Conservation (phyloP, 371 early-diverging fungal species). For the Mucor mucedo region DNA sequence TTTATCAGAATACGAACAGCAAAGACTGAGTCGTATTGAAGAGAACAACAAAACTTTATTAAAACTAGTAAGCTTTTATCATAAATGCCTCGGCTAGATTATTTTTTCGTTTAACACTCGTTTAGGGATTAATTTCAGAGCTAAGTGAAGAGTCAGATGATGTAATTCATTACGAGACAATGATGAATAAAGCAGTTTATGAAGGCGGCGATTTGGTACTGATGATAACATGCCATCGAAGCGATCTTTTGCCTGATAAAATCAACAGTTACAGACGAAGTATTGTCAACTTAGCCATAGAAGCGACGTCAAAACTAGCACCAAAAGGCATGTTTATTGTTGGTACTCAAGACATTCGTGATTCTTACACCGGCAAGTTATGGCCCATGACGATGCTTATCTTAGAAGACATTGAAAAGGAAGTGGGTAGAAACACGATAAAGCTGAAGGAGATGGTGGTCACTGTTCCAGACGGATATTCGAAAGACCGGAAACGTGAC, state of each 20-base stretch:
- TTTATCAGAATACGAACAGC: slow-evolving; percentile 65
- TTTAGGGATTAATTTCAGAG: slow-evolving; percentile 78
- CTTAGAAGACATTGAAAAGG: slow-evolving; percentile 73
- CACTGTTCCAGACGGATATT: slow-evolving; percentile 83
- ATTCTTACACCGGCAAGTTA: slow-evolving; percentile 56
- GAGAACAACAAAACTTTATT: slow-evolving; percentile 71
- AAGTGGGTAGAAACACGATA: slow-evolving; percentile 57
- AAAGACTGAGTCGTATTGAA: slow-evolving; percentile 65
- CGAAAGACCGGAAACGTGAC: slow-evolving; percentile 63
- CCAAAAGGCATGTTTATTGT: slow-evolving; percentile 71
- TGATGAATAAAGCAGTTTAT: slow-evolving; percentile 51
- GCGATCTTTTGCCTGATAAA: slow-evolving; percentile 38
- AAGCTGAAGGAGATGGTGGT: slow-evolving; percentile 83
- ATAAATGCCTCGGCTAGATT: neutral
- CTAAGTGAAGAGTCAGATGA: slow-evolving; percentile 80
- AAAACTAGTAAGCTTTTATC: slow-evolving; percentile 53
- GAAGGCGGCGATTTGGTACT: slow-evolving; percentile 55
- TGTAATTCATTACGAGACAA: slow-evolving; percentile 69
- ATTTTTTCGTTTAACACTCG: neutral
- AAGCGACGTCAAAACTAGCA: slow-evolving; percentile 59
- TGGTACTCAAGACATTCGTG: slow-evolving; percentile 77
- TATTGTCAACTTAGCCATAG: slow-evolving; percentile 61
- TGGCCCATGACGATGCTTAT: slow-evolving; percentile 81
- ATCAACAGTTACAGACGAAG: slow-evolving; percentile 65
- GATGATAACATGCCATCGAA: slow-evolving; percentile 65